Base-by-base conservation (phyloP, 2,329 filamentous ascomycete species). In the Coniochaeta ligniaria region DNA sequence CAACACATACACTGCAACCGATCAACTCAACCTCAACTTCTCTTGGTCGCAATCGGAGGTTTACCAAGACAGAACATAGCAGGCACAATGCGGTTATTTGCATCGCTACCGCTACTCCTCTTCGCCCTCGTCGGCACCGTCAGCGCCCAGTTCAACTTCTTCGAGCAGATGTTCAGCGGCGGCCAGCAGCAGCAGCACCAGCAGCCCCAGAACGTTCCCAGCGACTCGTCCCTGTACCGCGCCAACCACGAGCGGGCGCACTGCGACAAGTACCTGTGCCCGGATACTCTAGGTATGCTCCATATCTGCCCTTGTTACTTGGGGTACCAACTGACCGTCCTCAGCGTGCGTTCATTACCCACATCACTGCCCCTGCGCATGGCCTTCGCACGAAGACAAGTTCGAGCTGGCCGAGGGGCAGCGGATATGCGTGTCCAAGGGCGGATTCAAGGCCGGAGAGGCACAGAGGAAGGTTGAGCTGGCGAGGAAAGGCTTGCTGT, bases 351-450 rank as follows among this genome's bases (percentile, higher is more conserved):
- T 99, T 7, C 89, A 96, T 73, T 95, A 96, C 77, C 93, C 95
- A 1, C 94, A 98, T 73, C 95, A 99, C 76, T 99, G 95, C 75
- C 95, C 95, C 31, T 99, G 95, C 76, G 82, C 92, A 1, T 96
- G 89, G 78, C 87, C 89, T 1, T 76, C 80, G 9, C 79, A 89
- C 63, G 87, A 94, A 70, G 90, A 94, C 66, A 95, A 95, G 71
- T 84, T 92, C 64, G 91, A 90, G 74, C 69, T 87, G 33, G 84
- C 81, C 6, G 89, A 93, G 4, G 90, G 90, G 0, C 85, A 86
- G 66, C 83, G 88, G 45, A 78, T 92, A 55, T 95, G 91, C 69
- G 79, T 89, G 0, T 91, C 86, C 52, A 91, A 87, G 69, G 89
- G 90, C 1, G 90, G 91, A 0, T 92, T 87, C 76, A 87, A 86